Evolutionary conservation across 129 eudicot genomes (phyloP).

Genomic region (Flaveria linearis): DNA sequence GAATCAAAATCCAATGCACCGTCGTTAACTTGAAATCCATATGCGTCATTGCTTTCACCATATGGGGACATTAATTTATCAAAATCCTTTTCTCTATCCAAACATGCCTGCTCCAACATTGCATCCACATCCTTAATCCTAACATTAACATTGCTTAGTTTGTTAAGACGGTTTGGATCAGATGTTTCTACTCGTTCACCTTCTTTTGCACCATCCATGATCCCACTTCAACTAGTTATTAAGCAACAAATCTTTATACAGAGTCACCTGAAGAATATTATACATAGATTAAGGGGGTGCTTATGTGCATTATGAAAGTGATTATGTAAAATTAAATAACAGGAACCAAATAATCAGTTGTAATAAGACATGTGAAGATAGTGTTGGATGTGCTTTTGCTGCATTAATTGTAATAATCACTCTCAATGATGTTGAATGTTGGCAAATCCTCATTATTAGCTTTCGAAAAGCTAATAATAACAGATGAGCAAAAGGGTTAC

Average conservation of each 20-base stretch:
- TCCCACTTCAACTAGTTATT: slow-evolving; percentile 19
- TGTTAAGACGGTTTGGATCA: slow-evolving; percentile 24
- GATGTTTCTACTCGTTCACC: slow-evolving; percentile 35
- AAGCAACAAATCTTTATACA: slow-evolving; percentile 24
- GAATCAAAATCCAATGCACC: slow-evolving; percentile 27
- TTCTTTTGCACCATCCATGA: slow-evolving; percentile 38
- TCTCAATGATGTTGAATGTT: not conserved
- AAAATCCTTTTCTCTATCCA: slow-evolving; percentile 50
- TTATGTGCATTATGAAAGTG: not conserved
- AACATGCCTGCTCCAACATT: slow-evolving; percentile 55
- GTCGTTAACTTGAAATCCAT: slow-evolving; percentile 37
- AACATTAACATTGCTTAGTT: slow-evolving; percentile 21
- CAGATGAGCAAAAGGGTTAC: not conserved
- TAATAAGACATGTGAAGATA: not conserved
- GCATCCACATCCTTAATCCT: slow-evolving; percentile 45
- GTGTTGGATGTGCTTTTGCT: too few species aligned
- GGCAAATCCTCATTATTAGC: not conserved
- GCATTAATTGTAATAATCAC: not conserved
- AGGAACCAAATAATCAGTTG: not conserved
- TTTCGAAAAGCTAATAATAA: not conserved
- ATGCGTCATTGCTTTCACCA: slow-evolving; percentile 39
- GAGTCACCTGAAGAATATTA: slow-evolving; percentile 25
- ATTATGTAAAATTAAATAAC: not conserved
- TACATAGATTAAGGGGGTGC: not conserved
- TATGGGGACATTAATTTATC: slow-evolving; percentile 45